Base-by-base conservation (phyloP, 1,284 basidiomycete genomes). In the Entoloma clypeatum region DNA sequence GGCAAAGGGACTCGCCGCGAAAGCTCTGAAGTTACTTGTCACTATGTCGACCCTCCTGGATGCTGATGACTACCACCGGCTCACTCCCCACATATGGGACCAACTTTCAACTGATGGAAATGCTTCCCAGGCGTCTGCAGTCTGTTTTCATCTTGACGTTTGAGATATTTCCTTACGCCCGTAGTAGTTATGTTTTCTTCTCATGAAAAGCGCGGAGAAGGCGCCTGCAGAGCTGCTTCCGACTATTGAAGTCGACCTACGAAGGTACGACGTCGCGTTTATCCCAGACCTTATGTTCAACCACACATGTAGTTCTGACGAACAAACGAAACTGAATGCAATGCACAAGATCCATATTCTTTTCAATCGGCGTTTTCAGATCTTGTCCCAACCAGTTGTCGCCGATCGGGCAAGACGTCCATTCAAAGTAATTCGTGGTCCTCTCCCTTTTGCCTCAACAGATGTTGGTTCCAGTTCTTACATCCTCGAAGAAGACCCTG, bases 201-300 rank as follows among this genome's bases (percentile, higher is more conserved):
- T 79, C 24, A 86, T 86, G 81, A 80, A 82, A 60, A 77, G 75
- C 50, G 81, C 80, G 0, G 84, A 87, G 58, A 84, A 75, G 58
- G 64, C 61, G 0, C 65, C 75, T 0, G 44, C 62, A 18, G 69
- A 75, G 13, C 63, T 81, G 27, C 45, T 71, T 7, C 60, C 64
- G 1, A 47, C 69, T 14, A 72, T 85, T n/a, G 70, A 77, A 49
- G 59, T 68, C 31, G 79, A 83, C 46, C 51, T 84, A 16, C 66
- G 63, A 26, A 78, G 74, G 82, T 81, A 48, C 30, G 64, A 57
- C 33, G 14, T 27, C 22, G 3, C 28, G 16, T 29, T 11, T 21
- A 7, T 13, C 28, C 41, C 17, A 36, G 22, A 35, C 7, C 33
- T 40, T 27, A 34, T 31, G 19, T 14, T 29, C 13, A 10, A 29